These are phyloP conservation scores for Rhinocladiella similis DNA, from an alignment of 2,329 filamentous ascomycete genomes.

Conservation along the genomic window DNA sequence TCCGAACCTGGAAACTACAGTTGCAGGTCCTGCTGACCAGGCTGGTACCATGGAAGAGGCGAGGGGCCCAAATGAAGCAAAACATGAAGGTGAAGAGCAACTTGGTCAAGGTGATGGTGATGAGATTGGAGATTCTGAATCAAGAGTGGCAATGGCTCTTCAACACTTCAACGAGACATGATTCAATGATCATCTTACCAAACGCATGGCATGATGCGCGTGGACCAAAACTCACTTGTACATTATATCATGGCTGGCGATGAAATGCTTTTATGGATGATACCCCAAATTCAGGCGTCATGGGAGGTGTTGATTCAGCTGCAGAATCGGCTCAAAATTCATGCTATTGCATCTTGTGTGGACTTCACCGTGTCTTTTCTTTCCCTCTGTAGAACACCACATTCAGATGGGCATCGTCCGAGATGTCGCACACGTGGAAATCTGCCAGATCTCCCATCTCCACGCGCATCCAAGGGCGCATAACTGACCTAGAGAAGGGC, in stretches of 20 bases:
- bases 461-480: too few relatives aligned
- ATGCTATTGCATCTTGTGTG: not conserved
- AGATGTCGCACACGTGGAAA: too few relatives aligned
- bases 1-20: conserved; percentile 22
- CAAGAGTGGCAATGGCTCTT: conserved; percentile 19
- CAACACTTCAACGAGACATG: conserved; percentile 20
- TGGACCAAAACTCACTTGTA: not conserved
- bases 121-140: conserved; percentile 15
- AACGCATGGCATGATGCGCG: not conserved
- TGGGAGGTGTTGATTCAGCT: not conserved
- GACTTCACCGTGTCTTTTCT: too few relatives aligned
- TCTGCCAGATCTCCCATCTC: too few relatives aligned
- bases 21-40: conserved; percentile 8
- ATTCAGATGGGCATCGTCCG: too few relatives aligned
- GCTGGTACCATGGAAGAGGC: not conserved
- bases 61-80: not conserved
- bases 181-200: not conserved
- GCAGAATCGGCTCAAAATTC: not conserved
- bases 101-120: conserved; percentile 9
- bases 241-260: not conserved
- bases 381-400: too few relatives aligned
- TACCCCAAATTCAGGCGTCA: not conserved
- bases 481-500: too few relatives aligned
- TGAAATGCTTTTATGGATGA: not conserved
- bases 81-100: conserved; percentile 1